Evolutionary conservation across 2,329 filamentous ascomycete genomes (phyloP), one percentile per base, ranked within the genome.

Genomic region (Akanthomyces dipterigenus): DNA sequence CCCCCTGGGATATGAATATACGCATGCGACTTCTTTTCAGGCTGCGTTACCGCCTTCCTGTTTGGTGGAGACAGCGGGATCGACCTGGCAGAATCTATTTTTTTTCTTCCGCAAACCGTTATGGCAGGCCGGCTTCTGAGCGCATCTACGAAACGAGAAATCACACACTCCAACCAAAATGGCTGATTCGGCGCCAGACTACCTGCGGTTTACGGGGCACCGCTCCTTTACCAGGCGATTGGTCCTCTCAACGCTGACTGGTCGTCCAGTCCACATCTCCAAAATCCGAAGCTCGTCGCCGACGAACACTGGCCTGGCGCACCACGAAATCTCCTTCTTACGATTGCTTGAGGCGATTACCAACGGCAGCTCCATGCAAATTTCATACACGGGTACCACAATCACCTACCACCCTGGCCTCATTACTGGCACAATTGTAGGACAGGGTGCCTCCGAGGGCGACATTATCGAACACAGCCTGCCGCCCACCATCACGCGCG

Each of bases 381-480:
- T 99, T 68, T 96, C 92, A 12, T 95, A 96, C 77, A 97, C 92
- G 1, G 95, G 95, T 71, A 98, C 95, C 0, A 93, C 91, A 1
- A 84, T 99, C 61, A 88, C 93, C 42, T 99, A 96, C 77, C 89
- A 90, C 66, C 95, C 95, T 0, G 95, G 95, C 40, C 80, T 99
- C 45, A 96, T 99, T 69, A 95, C 91, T 0, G 95, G 95, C 64
- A 89, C 88, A 51, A 86, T 89, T 26, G 81, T 89, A 22, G 91
- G 91, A 20, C 82, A 88, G 55, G 91, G 91, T 68, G 88, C 90
- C 42, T 80, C 77, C 18, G 76, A 83, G 51, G 83, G 86, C 68
- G 90, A 93, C 67, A 84, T 96, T 43, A 86, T 98, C 69, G 85
- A 86, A 70, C 93, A 96, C 78, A 85, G 87, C 66, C 77, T 98